Percentiles rank a stretch among this genome's conserved stretches.
Conservation (phyloP, 345 rosid species). For the Brassica nigra region DNA sequence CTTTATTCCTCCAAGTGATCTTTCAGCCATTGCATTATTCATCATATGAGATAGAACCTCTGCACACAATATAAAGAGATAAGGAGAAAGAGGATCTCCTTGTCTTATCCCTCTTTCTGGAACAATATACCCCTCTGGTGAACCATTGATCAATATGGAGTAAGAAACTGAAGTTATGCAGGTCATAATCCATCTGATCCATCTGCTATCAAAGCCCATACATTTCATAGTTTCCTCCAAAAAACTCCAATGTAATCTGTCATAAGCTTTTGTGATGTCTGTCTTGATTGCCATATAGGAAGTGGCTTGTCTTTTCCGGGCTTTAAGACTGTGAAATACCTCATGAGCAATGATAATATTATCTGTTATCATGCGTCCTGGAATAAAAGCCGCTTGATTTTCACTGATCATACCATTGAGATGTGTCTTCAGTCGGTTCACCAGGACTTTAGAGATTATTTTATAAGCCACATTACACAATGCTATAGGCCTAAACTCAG, state of each 20-base stretch:
- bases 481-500: no score
- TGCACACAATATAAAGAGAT: no score
- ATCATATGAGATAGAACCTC: background rate
- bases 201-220: background rate
- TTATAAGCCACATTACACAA: no score
- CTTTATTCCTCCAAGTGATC: background rate
- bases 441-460: no score
- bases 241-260: background rate
- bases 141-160: background rate
- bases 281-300: background rate
- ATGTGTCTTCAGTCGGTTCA: no score
- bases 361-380: no score
- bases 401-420: no score
- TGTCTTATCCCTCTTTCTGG: background rate
- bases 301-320: background rate
- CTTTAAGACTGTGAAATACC: no score
- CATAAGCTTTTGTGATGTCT: background rate
- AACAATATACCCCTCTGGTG: background rate
- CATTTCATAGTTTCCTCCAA: background rate
- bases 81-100: background rate
- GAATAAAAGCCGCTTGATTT: no score
- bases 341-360: no score
- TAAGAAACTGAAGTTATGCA: background rate
- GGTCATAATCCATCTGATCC: background rate
- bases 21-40: background rate